These are phyloP conservation scores for Amanita exitialis DNA, from an alignment of 768 basidiomycete genomes.

Conservation along the genomic window DNA sequence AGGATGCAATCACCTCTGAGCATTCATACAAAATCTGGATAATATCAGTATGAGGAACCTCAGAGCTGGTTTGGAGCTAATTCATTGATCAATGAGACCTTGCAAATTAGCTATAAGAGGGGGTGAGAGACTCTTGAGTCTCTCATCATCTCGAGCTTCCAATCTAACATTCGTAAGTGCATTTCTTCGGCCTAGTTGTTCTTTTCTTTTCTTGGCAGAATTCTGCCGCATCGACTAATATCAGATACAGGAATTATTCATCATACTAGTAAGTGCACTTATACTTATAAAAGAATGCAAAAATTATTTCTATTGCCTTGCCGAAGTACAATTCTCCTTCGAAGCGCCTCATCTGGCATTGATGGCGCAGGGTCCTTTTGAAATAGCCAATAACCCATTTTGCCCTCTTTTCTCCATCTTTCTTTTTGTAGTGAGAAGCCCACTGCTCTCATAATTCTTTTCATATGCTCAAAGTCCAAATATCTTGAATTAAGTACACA, in stretches of 20 bases:
- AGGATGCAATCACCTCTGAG: no score
- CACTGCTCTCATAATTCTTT: constrained; percentile 43
- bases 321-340: constrained; percentile 49
- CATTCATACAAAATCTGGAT: no score
- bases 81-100: no score
- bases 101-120: no score
- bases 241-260: not conserved
- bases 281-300: constrained; percentile 29
- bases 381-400: constrained; percentile 85
- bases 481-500: constrained; percentile 86
- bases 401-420: constrained; percentile 60
- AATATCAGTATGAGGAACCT: no score
- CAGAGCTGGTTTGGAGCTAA: no score
- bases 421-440: constrained; percentile 55
- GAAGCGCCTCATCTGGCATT: constrained; percentile 19
- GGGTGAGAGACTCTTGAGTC: no score
- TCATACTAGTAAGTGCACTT: not conserved
- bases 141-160: no score
- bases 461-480: constrained; percentile 49
- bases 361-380: constrained; percentile 25
- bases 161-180: no score
- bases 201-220: no score
- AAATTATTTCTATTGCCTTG: constrained; percentile 79
- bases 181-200: no score
- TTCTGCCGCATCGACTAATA: no score